Conservation (phyloP, 768 basidiomycete genomes). For the Arthromyces matolae region DNA sequence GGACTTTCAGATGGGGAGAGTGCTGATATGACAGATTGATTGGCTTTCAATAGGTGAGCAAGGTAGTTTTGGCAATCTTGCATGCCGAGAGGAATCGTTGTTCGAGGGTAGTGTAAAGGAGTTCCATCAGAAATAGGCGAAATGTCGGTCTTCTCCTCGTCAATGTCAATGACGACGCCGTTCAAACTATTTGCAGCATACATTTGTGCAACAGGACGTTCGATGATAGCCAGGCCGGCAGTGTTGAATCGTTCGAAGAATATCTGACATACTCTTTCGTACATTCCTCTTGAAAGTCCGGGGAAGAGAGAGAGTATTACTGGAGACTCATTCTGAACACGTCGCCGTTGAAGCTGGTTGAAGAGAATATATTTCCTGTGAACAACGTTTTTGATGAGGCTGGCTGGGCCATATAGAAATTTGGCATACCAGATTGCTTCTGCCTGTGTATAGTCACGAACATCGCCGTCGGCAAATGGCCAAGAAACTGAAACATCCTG, state of each 20-base stretch:
- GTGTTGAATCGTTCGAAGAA: conserved; percentile 94
- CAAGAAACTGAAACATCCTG: conserved; percentile 74
- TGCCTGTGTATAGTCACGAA: conserved; percentile 78
- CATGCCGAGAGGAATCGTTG: conserved; percentile 62
- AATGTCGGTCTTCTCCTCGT: conserved; percentile 70
- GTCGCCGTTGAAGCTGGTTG: conserved; percentile 65
- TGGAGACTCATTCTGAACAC: conserved; percentile 85
- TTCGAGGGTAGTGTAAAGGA: conserved; percentile 49
- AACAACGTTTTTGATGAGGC: not conserved
- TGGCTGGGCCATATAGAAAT: not conserved
- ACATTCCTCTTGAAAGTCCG: conserved; percentile 59
- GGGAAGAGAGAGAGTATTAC: conserved; percentile 70
- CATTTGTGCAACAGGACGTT: conserved; percentile 81
- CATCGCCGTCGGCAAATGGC: conserved; percentile 74
- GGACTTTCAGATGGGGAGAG: conserved; percentile 52
- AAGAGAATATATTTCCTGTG: conserved; percentile 84
- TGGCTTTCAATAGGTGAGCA: conserved; percentile 65
- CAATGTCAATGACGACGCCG: conserved; percentile 82
- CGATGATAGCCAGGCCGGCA: conserved; percentile 74
- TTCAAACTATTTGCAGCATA: conserved; percentile 70
- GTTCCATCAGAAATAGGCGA: conserved; percentile 75
- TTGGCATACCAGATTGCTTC: conserved; percentile 80
- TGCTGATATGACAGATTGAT: conserved; percentile 57
- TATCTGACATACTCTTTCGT: conserved; percentile 74
- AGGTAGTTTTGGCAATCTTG: conserved; percentile 73